Evolutionary conservation across 176 grass and related monocot genomes (phyloP), one percentile per base, ranked within the genome.

Genomic region (Calamus simplicifolius): DNA sequence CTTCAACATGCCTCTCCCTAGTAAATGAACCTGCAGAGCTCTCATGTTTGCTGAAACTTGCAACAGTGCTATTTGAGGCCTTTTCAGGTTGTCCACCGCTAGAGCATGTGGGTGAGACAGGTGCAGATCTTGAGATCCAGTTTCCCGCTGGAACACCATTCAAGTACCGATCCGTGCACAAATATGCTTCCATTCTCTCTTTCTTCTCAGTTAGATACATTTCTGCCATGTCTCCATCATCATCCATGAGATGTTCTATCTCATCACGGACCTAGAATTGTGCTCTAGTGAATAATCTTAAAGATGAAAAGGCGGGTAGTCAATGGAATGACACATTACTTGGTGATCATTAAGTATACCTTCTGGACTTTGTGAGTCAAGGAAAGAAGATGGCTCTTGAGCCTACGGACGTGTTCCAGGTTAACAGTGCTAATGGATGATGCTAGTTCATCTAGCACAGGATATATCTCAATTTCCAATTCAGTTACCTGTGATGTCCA

Each of bases 171-270:
- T 68, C 65, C 3, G 26, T 68, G 10, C 28, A 55, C 56, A 68
- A 56, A 56, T 56, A 56, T 19, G 51, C 28, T 38, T 68, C 65
- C 65, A 68, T 25, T 16, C 52, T 68, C 18, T 68, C 65, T 52
- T 68, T 68, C 50, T 68, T 68, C 52, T 68, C 65, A 5, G 65
- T 68, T 30, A 68, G 52, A 28, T 68, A 68, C 65, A 68, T 68
- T 8, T 68, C 65, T 16, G 65, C 65, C 65, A 68, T 68, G 50
- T 68, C 65, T 29, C 65, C 65, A 48, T 68, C 65, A 25, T 68
- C 65, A 25, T 68, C 65, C 65, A 68, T 68, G 18, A 68, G 65
- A 12, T 68, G 51, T 55, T 68, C 65, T 38, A 68, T 68, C 52
- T 38, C 65, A 25, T 68, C 65, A 19, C 29, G 51, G 18, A 68